Percentiles rank a stretch among this genome's conserved stretches.
Conservation (phyloP, 495 filamentous ascomycete genomes). For the Neurospora sp. region DNA sequence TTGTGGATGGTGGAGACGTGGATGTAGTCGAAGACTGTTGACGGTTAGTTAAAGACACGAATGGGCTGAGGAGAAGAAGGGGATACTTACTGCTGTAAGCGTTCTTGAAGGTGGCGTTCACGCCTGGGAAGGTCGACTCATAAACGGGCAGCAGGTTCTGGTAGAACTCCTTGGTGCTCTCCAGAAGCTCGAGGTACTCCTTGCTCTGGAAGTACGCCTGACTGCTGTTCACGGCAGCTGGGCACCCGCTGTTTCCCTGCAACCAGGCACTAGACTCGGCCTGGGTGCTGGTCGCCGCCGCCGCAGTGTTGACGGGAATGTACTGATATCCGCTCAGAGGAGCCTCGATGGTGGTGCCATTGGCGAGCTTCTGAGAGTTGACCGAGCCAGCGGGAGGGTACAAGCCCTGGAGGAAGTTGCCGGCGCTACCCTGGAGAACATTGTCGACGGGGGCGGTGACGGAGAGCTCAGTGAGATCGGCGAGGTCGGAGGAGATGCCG, state of each 20-base stretch:
- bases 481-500: constrained; percentile 42
- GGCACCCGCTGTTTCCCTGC: constrained; percentile 49
- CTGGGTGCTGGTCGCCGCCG: constrained; percentile 32
- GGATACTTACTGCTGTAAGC: constrained; percentile 48
- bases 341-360: constrained; percentile 43
- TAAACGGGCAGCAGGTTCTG: constrained; percentile 48
- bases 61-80: background rate
- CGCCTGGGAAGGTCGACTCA: constrained; percentile 43
- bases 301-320: constrained; percentile 45
- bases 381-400: constrained; percentile 58
- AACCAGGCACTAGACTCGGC: constrained; percentile 52
- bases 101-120: constrained; percentile 54
- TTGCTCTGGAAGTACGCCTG: constrained; percentile 59
- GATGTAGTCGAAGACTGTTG: constrained; percentile 58
- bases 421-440: constrained; percentile 58
- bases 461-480: constrained; percentile 49
- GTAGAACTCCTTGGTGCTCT: constrained; percentile 55
- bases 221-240: constrained; percentile 53
- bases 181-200: constrained; percentile 41
- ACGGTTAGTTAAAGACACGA: constrained; percentile 15
- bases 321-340: constrained; percentile 72
- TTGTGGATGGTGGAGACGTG: constrained; percentile 70
- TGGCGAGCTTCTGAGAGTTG: constrained; percentile 43
- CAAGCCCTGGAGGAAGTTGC: constrained; percentile 70
- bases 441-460: constrained; percentile 49